Percentiles rank a stretch among this genome's conserved stretches.
Evolutionary conservation across 768 basidiomycete species (phyloP).

Genomic region (Cystofilobasidium macerans): DNA sequence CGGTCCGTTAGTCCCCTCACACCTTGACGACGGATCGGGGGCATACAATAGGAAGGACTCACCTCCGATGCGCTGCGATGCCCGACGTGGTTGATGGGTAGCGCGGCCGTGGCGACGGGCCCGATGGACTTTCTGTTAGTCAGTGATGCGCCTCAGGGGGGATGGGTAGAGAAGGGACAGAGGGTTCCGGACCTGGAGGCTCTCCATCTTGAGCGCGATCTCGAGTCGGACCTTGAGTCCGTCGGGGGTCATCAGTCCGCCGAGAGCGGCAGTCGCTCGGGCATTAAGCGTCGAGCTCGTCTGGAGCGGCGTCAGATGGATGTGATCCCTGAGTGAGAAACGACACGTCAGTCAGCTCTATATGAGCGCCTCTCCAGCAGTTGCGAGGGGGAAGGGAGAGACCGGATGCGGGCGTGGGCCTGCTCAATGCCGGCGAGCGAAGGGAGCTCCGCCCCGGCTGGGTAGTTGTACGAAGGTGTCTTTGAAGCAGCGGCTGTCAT

Average conservation of each 20-base stretch:
- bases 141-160: too few species aligned
- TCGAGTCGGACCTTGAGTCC: not conserved
- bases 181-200: not conserved
- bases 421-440: not conserved
- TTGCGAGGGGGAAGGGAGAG: not conserved
- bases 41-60: too few species aligned
- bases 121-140: too few species aligned
- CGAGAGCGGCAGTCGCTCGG: not conserved
- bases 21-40: too few species aligned
- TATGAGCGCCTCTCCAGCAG: not conserved
- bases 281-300: not conserved
- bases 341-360: not conserved
- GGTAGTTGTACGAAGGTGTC: not conserved
- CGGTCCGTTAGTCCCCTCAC: too few species aligned
- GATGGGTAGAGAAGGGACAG: too few species aligned
- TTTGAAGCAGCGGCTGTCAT: too few species aligned
- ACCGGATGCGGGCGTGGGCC: constrained; percentile 1
- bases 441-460: not conserved
- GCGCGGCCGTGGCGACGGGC: too few species aligned
- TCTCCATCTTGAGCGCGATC: constrained; percentile 8
- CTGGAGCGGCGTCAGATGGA: not conserved
- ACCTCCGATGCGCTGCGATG: not conserved
- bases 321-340: not conserved
- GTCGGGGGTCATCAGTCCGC: not conserved
- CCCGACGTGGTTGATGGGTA: too few species aligned